Evolutionary conservation across 805 yeast species (phyloP).

Genomic region (Candida easanensis): DNA sequence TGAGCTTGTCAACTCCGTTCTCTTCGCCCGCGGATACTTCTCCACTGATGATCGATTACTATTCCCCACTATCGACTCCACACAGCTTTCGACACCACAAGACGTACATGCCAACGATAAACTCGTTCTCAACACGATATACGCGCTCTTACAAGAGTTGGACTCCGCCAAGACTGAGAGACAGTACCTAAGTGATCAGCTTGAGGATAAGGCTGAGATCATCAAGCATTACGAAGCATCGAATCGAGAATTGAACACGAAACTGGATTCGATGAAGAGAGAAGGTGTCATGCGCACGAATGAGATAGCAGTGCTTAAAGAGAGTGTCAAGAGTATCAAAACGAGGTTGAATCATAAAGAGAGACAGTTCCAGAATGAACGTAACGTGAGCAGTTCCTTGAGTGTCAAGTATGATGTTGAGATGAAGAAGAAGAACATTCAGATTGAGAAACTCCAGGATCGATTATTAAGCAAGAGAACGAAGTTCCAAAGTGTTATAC

Average conservation of each 20-base stretch:
- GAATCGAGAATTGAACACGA: constrained; percentile 5
- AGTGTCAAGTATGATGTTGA: constrained; percentile 22
- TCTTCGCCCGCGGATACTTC: constrained; percentile 18
- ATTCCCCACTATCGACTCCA: constrained; percentile 4
- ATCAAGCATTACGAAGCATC: constrained; percentile 12
- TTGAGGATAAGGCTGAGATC: constrained; percentile 13
- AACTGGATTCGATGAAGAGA: not conserved
- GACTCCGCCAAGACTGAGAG: constrained; percentile 13
- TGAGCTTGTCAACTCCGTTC: constrained; percentile 15
- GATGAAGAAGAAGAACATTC: constrained; percentile 16
- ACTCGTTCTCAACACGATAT: constrained; percentile 15
- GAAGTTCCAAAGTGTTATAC: constrained; percentile 10
- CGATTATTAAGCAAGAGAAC: constrained; percentile 8
- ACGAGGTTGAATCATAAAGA: constrained; percentile 1
- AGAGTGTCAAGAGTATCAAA: constrained; percentile 1
- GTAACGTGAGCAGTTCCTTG: constrained; percentile 12
- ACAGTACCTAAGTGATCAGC: constrained; percentile 7
- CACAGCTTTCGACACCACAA: constrained; percentile 1
- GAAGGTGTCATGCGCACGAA: not conserved
- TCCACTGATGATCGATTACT: constrained; percentile 6
- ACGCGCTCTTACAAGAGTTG: constrained; percentile 15
- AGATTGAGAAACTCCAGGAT: constrained; percentile 21
- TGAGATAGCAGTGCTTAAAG: constrained; percentile 3
- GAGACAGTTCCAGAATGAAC: constrained; percentile 10
- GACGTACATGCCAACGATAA: constrained; percentile 7